These are phyloP conservation scores for Seminavis robusta DNA, from an alignment of 108 stramenopile species.

Conservation along the genomic window DNA sequence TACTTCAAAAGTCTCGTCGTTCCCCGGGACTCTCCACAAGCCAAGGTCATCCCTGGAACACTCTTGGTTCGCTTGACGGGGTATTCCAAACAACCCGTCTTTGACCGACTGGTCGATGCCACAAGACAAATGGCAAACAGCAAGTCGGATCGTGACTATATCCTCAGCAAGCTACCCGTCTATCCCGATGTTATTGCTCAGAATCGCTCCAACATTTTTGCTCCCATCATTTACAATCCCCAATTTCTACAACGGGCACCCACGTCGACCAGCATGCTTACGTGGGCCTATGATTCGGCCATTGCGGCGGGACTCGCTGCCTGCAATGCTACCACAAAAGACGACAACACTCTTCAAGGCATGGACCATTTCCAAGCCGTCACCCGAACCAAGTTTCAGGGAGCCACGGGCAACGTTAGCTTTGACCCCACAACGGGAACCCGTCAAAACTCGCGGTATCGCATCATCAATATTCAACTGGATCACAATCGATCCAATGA, in stretches of 20 bases:
- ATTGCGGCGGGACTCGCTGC: slow-evolving; percentile 43
- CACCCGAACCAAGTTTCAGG: slow-evolving; percentile 26
- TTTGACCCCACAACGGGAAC: slow-evolving; percentile 43
- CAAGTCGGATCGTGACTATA: background rate
- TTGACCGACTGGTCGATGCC: too few relatives aligned
- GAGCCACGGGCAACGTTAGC: slow-evolving; percentile 31
- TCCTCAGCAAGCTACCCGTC: too few relatives aligned
- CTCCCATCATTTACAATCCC: slow-evolving; percentile 26
- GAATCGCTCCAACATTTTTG: too few relatives aligned
- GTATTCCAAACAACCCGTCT: too few relatives aligned
- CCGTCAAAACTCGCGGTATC: slow-evolving; percentile 28
- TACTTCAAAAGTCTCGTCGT: too few relatives aligned
- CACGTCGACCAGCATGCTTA: slow-evolving; percentile 1
- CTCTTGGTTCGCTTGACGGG: too few relatives aligned
- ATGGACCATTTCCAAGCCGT: slow-evolving; percentile 27
- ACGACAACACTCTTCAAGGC: slow-evolving; percentile 17
- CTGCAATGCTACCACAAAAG: slow-evolving; percentile 14
- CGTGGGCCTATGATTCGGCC: slow-evolving; percentile 49
- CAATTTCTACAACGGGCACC: too few relatives aligned
- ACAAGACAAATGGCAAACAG: slow-evolving; percentile 1
- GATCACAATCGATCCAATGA: too few relatives aligned
- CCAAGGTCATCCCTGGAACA: too few relatives aligned
- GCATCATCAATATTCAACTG: slow-evolving; percentile 33
- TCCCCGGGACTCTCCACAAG: too few relatives aligned
- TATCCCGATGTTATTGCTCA: too few relatives aligned